Evolutionary conservation across 768 basidiomycete species (phyloP), one percentile per base, ranked within the genome.

Genomic region (Porphyrellus cyaneotinctus): DNA sequence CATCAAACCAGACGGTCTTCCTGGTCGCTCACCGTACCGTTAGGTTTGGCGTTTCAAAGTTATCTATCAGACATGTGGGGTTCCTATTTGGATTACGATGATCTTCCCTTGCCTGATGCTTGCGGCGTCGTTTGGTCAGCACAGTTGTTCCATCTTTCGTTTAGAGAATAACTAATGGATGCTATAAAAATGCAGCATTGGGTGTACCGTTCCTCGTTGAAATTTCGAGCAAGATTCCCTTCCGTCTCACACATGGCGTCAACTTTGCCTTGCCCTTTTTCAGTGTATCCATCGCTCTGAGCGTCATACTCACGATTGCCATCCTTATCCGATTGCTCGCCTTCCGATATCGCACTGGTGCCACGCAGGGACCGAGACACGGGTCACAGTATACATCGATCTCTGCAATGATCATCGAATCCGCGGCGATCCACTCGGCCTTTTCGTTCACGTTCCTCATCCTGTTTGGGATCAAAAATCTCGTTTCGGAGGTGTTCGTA

Each of bases 291-390:
- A 36, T 72, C n/a, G 59, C 56, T 0, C 51, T 70, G 15, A 74
- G 72, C 51, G 58, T 74, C 39, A 32, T 71, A 31, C 50, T 67
- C 22, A 70, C 73, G 1, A 26, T 70, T 15, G 46, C 59, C 10
- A 71, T 74, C 48, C 65, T 60, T 0, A 20, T 46, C 6, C 68
- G 70, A 4, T 45, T 75, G 2, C 48, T 68, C 6, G 18, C 37
- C 28, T 51, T 58, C 13, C 64, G 69, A 18, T 32, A 51, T 23
- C 47, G 24, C 10, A 38, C 53, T 6, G 14, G 24, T 5, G 23
- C 23, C 2, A 42, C 43, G 6, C 42, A 74, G 2, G 69, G 70
- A 17, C 18, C 43, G 11, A 33, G 4, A 13, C 12, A 33, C 32
- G 32, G 32, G 32, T 7, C 6, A 33, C 32, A 33, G 7, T 33